Conservation (phyloP, 2,329 filamentous ascomycete genomes). For the Alternaria postmessia region DNA sequence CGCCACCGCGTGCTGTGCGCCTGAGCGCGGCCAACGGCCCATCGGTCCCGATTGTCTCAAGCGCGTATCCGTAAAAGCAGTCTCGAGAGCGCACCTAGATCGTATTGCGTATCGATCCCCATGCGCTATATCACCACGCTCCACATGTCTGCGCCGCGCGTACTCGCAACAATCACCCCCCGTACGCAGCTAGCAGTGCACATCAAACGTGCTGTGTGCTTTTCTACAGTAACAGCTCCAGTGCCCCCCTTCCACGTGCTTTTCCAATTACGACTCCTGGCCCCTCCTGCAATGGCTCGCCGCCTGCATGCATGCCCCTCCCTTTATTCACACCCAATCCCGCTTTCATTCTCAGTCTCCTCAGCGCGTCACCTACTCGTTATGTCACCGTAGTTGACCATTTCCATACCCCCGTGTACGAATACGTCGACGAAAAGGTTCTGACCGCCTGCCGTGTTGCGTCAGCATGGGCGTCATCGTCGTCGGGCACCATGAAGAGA, state of each 20-base stretch:
- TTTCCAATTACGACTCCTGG: neutral
- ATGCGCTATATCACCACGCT: slow-evolving; percentile 10
- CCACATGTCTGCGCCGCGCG: slow-evolving; percentile 14
- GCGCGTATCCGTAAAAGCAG: slow-evolving; percentile 8
- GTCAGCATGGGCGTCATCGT: neutral
- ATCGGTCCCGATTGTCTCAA: slow-evolving; percentile 3
- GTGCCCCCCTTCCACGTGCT: neutral
- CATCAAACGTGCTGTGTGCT: slow-evolving; percentile 15
- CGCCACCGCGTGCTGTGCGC: neutral
- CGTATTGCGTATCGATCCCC: slow-evolving; percentile 15
- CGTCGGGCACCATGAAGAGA: neutral
- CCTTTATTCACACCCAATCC: neutral
- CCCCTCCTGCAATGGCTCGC: neutral
- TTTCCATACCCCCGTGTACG: neutral
- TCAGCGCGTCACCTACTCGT: neutral
- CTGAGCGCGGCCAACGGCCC: neutral
- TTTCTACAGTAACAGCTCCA: slow-evolving; percentile 1
- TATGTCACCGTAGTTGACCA: neutral
- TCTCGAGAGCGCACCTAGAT: slow-evolving; percentile 11
- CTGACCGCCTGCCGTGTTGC: neutral
- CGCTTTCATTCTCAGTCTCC: neutral
- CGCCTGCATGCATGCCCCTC: neutral
- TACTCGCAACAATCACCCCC: slow-evolving; percentile 18
- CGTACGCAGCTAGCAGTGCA: slow-evolving; percentile 1
- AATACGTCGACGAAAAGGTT: neutral